Conservation (phyloP, 768 basidiomycete genomes). For the Obba rivulosa region DNA sequence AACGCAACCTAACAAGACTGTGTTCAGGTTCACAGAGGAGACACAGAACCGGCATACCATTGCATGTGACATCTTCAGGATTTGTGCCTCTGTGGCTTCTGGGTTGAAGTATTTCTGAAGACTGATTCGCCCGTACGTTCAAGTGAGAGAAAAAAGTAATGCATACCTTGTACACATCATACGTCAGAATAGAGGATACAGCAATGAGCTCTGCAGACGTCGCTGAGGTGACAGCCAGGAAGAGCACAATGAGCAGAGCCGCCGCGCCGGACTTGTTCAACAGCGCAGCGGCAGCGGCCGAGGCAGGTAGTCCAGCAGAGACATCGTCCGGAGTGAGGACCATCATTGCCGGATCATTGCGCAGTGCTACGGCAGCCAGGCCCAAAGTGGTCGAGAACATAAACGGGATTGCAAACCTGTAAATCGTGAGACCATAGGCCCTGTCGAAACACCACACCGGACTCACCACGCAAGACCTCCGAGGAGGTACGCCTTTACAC, state of each 20-base stretch:
- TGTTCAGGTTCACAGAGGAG: not conserved
- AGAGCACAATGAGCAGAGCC: conserved; percentile 74
- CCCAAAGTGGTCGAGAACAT: conserved; percentile 85
- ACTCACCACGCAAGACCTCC: conserved; percentile 83
- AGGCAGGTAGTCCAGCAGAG: conserved; percentile 82
- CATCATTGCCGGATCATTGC: conserved; percentile 51
- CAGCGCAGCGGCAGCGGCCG: conserved; percentile 78
- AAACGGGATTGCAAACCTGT: conserved; percentile 81
- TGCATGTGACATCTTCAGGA: conserved; percentile 61
- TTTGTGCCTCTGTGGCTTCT: conserved; percentile 66
- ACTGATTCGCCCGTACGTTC: not conserved
- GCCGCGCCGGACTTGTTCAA: conserved; percentile 76
- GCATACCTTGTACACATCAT: conserved; percentile 75
- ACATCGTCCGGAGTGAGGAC: conserved; percentile 57
- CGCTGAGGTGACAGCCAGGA: conserved; percentile 83
- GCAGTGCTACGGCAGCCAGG: conserved; percentile 79
- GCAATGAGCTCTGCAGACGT: conserved; percentile 91
- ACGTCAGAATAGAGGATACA: conserved; percentile 77
- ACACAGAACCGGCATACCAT: conserved; percentile 38
- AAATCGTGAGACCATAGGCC: not conserved
- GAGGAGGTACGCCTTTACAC: conserved; percentile 86
- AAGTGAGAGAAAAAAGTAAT: not conserved
- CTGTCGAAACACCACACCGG: too few relatives aligned
- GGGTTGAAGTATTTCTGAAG: conserved; percentile 74
- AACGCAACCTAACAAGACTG: conserved; percentile 43